phyloP scores from a whole-genome alignment of 768 basidiomycete species.

The Agrocybe praecox region DNA sequence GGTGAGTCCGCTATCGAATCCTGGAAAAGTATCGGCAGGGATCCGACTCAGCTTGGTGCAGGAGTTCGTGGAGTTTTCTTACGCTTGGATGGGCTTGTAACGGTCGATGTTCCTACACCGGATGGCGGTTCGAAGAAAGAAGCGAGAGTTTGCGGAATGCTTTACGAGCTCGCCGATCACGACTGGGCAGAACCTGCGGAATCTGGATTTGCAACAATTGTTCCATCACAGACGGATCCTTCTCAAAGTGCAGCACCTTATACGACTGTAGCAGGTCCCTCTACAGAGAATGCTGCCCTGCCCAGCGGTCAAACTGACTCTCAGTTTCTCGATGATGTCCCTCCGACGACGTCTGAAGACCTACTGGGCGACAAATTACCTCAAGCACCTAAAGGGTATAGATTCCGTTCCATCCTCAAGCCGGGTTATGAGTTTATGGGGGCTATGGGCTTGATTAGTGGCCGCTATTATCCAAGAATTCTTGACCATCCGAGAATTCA shows the following conservation, averaged over 20 bases:
- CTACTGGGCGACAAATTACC: constrained; percentile 38
- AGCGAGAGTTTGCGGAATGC: constrained; percentile 69
- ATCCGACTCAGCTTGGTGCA: constrained; percentile 47
- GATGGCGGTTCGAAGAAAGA: constrained; percentile 53
- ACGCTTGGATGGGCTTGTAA: constrained; percentile 64
- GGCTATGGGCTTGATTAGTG: constrained; percentile 71
- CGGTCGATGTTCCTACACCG: constrained; percentile 52
- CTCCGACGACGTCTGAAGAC: constrained; percentile 6
- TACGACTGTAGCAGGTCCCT: not conserved
- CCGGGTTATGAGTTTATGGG: constrained; percentile 65
- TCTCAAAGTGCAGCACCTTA: not conserved
- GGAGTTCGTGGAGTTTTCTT: constrained; percentile 71
- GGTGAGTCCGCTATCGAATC: constrained; percentile 32
- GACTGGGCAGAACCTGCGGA: constrained; percentile 59
- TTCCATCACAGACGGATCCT: not conserved
- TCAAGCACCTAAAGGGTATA: constrained; percentile 64
- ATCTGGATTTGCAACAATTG: constrained; percentile 8
- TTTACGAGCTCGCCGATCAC: constrained; percentile 78
- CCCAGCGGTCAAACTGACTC: not conserved
- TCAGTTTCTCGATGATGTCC: not conserved
- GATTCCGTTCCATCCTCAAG: constrained; percentile 67
- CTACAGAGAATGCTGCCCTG: not conserved
- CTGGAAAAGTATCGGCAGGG: constrained; percentile 21
- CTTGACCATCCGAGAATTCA: constrained; percentile 64
- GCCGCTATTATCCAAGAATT: constrained; percentile 80